Base-by-base conservation (phyloP, 2,329 filamentous ascomycete species). In the Venturia pyrina region DNA sequence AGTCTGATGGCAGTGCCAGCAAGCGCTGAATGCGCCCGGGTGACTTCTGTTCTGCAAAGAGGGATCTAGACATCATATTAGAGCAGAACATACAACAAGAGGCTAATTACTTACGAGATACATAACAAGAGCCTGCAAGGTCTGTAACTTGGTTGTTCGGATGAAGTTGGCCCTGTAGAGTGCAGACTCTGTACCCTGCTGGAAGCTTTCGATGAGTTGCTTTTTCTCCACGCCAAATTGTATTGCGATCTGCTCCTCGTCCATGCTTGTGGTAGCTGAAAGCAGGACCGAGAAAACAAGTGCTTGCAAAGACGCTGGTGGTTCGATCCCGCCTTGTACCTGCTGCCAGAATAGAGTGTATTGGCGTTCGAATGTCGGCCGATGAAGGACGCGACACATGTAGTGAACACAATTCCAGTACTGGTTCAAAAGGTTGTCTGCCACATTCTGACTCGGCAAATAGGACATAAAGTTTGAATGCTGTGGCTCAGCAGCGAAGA, bases 91-190 rank as follows among this genome's bases (percentile, higher is more conserved):
- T 64, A 44, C 46, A 37, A 46, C 46, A 43, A 40, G 15, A 46
- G 15, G 21, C 28, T 41, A 46, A 28, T 21, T n/a, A 78, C 83
- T 76, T 74, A 89, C 86, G 76, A 91, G 78, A 69, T 91, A 92
- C 80, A 91, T 88, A 44, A 91, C 85, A 70, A 91, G 88, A 0
- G 87, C 88, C 72, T 92, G 89, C 70, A 93, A 78, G 0, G 87
- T 89, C 73, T 91, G 87, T n/a, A 90, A 77, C 69, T 86, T 88
- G 0, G 85, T 89, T 0, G 88, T 90, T 44, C 87, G 80, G 44
- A 92, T 75, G 66, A 91, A 89, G 71, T 89, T 87, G 4, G 89
- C 88, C 71, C 86, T 85, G 48, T 83, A 82, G 43, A 93, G 77
- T 3, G 88, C 85, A 34, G 83, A 81, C 75, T 92, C 89, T 7